Base-by-base conservation (phyloP, 257 asterid genomes). In the Paraleonurus japonicus region DNA sequence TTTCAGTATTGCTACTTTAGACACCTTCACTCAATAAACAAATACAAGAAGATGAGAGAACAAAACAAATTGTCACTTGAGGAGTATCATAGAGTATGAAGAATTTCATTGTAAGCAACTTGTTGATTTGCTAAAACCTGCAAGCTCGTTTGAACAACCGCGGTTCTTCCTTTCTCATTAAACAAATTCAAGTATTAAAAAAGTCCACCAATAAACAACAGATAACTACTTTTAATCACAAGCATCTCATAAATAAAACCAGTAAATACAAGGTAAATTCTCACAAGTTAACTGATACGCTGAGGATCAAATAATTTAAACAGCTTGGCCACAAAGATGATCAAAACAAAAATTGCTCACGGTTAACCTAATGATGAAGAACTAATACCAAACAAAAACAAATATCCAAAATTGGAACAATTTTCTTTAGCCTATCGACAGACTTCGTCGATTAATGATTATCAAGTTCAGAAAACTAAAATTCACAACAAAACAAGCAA, bases 371-470 rank as follows among this genome's bases (percentile, higher is more conserved):
- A 61, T 19, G 26, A 28, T 35, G 45, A 57, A 58, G 69, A 43
- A 63, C 70, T 37, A 54, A 59, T 12, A 5, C 67, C n/a, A 62
- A 20, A n/a, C 2, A 51, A 39, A 9, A 63, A 0, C 43, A 10
- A 68, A 1, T 53, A 64, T 64, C 74, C 62, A 5, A 62, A 71
- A 59, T 16, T n/a, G 61, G 45, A 30, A 16, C 72, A 71, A 66
- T 19, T 13, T 4, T 9, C 30, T 35, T 20, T 13, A 45, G 51
- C 76, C 77, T 30, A 79, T 19, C 19, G 37, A 66, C 53, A 69
- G 67, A 55, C 4, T 30, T 55, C 65, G n/a, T n/a, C n/a, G n/a
- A n/a, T n/a, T n/a, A n/a, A 23, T 12, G 19, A 37, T 39, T 19
- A 70, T 43, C 16, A 51, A 47, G 47, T 51, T 26, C 48, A 1